Evolutionary conservation across 164 flowering plant genomes (phyloP), one percentile per base, ranked within the genome.

Genomic region (Sextonia rubra): DNA sequence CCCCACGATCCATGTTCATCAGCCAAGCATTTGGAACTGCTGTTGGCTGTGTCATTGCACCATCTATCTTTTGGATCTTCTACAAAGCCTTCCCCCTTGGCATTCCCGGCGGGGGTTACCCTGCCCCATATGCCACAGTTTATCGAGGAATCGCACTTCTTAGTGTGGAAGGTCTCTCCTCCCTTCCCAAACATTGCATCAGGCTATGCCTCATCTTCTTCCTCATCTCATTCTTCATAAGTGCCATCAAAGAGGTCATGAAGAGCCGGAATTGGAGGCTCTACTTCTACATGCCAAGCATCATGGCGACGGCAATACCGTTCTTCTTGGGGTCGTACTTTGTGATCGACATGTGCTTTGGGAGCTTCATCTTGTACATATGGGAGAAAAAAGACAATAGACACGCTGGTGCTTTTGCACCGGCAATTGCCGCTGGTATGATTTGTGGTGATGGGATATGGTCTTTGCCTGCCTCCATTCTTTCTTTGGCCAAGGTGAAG

Each of bases 281-380:
- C 1, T 26, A 68, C 68, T 78, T 73, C 76, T 75, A 55, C 26
- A 60, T 82, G 12, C 82, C 84, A 11, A 82, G 75, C 62, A 69
- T 79, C 4, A 80, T 76, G 82, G 80, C 80, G 5, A 77, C 77
- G 85, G 81, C 85, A 30, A 82, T 82, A 12, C 82, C 82, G 0
- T 80, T 82, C 69, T 77, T 75, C 52, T 18, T 82, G 15, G 82
- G 85, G 0, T 74, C 72, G 2, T 79, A 82, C 66, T 82, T 82
- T 37, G 74, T 76, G 0, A 82, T 82, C 4, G 85, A 82, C 47
- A 82, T 82, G 85, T 77, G 80, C 26, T 15, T 80, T 48, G 85
- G 85, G 32, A 82, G 81, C 26, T 69, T 82, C 70, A 71, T 80
- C 22, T 17, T 65, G 26, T 80, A 60, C 22, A 1, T 80, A 12